Conservation (phyloP, 352 stramenopile genomes). For the Phytophthora niederhauseri region DNA sequence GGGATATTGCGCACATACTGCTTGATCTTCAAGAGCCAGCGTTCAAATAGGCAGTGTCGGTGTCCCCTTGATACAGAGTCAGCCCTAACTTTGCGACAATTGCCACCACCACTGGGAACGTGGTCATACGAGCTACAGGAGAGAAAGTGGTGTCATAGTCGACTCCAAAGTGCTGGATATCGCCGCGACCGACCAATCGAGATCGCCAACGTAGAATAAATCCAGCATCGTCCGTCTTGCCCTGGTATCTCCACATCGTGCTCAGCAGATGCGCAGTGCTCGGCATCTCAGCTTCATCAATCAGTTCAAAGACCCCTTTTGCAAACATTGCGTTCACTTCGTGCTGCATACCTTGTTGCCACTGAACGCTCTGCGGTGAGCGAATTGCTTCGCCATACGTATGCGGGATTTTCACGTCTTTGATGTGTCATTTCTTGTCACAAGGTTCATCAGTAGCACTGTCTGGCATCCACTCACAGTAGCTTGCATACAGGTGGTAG, state of each 20-base stretch:
- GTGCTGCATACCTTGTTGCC: neutral
- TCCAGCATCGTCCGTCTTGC: neutral
- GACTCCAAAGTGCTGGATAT: slow-evolving; percentile 10
- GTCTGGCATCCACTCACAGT: neutral
- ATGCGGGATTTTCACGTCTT: neutral
- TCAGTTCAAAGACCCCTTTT: neutral
- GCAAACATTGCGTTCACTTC: neutral
- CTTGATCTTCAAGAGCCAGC: neutral
- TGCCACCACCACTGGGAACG: neutral
- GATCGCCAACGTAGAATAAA: neutral
- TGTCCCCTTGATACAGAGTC: neutral
- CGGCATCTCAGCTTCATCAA: neutral
- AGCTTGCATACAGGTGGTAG: neutral
- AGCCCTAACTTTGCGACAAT: neutral
- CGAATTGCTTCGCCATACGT: neutral
- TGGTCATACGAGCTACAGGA: neutral
- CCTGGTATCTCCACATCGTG: neutral
- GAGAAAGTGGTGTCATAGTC: slow-evolving; percentile 9
- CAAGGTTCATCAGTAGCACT: neutral
- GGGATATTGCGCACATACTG: neutral
- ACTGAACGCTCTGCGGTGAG: neutral
- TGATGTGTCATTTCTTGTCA: neutral
- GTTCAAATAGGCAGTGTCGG: neutral
- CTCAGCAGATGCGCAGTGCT: neutral
- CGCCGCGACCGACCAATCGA: slow-evolving; percentile 1